These are phyloP conservation scores for Pseudonitzschia multiseries DNA, from an alignment of 108 stramenopile species.

Conservation along the genomic window DNA sequence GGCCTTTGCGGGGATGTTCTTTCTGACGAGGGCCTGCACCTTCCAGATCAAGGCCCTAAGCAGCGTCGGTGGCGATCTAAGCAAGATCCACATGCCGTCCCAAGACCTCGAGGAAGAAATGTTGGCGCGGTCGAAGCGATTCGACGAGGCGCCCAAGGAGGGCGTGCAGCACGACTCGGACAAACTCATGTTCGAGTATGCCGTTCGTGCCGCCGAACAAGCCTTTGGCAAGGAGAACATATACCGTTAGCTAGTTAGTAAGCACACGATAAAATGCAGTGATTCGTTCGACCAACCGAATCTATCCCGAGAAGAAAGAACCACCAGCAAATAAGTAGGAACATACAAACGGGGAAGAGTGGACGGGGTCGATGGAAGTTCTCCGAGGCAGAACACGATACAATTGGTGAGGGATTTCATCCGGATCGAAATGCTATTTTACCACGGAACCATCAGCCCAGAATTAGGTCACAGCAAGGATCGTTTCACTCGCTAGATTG, in stretches of 20 bases:
- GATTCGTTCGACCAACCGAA: too few relatives aligned
- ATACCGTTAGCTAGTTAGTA: background rate
- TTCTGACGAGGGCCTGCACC: background rate
- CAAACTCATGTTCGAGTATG: conserved; percentile 1
- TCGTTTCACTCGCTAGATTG: too few relatives aligned
- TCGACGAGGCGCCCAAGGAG: background rate
- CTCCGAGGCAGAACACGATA: too few relatives aligned
- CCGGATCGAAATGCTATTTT: too few relatives aligned
- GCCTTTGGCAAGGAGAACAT: background rate
- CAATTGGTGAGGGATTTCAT: too few relatives aligned
- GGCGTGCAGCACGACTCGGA: background rate
- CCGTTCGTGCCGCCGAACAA: background rate
- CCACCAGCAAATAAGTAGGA: too few relatives aligned
- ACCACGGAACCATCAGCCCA: too few relatives aligned
- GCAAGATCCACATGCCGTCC: background rate
- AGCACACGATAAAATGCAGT: too few relatives aligned
- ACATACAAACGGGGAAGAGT: too few relatives aligned
- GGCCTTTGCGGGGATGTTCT: conserved; percentile 1
- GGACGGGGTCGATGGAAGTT: too few relatives aligned
- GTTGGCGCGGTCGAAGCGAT: background rate
- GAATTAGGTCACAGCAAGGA: too few relatives aligned
- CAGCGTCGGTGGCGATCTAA: background rate
- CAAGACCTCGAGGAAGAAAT: background rate
- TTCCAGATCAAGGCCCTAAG: background rate
- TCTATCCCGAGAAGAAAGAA: too few relatives aligned